Base-by-base conservation (phyloP, 2,329 filamentous ascomycete species). In the Cercospora sp. region DNA sequence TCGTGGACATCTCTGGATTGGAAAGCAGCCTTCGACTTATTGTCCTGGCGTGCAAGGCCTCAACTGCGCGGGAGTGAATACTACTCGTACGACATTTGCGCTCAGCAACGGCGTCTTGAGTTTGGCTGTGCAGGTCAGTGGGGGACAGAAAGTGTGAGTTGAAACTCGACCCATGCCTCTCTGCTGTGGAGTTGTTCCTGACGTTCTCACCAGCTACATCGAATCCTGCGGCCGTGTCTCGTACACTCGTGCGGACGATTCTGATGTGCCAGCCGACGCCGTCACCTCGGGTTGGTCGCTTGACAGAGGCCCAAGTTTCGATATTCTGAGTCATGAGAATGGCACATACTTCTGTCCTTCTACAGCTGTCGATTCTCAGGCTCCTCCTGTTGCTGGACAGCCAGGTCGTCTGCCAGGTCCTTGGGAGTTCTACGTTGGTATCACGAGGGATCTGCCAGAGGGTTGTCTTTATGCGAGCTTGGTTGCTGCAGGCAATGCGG, bases 91-190 rank as follows among this genome's bases (percentile, higher is more conserved):
- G 31, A 67, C 63, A 53, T 68, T 61, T 20, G 20, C 53, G 6
- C n/a, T 64, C 9, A 64, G 66, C 6, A 66, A 65, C 10, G 60
- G 72, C 10, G 51, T 60, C 18, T 42, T 73, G 65, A 51, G 60
- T 20, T 66, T 78, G 64, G 72, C 69, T 8, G 72, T 73, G 42
- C 61, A 68, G 31, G 77, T 77, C 6, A 72, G 72, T 3, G 76
- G 75, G 9, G 76, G 76, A 48, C 76, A 77, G 68, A 70, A 72
- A 65, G 69, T 76, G 71, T 77, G 73, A 69, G 70, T 76, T 33
- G 10, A 18, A 6, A 59, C 13, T n/a, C 33, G 33, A 36, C 5
- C 5, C 33, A 0, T 7, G 33, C 33, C 33, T 39, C 33, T 39
- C 33, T 7, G 13, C 13, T 3, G 13, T n/a, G 33, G 3, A 39